These are phyloP conservation scores for Elsinoe australis DNA, from an alignment of 2,329 filamentous ascomycete species.

Conservation along the genomic window DNA sequence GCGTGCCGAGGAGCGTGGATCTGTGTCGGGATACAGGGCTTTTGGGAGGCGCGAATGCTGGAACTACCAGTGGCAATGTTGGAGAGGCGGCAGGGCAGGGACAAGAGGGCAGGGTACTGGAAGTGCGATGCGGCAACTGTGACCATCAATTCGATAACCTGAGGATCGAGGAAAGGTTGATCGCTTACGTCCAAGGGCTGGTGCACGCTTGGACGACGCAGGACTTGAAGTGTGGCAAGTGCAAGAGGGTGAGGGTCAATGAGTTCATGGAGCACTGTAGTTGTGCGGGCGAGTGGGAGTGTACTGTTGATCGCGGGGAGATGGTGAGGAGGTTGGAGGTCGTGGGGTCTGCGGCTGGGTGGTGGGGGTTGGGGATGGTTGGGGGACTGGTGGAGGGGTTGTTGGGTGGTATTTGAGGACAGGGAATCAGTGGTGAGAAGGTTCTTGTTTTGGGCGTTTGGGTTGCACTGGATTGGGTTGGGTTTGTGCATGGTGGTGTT, in stretches of 20 bases:
- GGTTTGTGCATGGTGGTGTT: too few relatives aligned
- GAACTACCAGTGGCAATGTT: conserved; percentile 39
- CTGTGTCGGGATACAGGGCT: conserved; percentile 86
- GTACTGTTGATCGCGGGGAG: conserved; percentile 60
- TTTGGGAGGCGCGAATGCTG: too few relatives aligned
- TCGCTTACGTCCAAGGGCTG: conserved; percentile 66
- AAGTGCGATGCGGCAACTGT: conserved; percentile 60
- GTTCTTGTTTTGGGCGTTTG: too few relatives aligned
- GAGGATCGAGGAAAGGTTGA: conserved; percentile 72
- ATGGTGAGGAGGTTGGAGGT: conserved; percentile 59
- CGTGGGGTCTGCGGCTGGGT: conserved; percentile 65
- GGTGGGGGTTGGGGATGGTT: conserved; percentile 77
- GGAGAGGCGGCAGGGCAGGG: conserved; percentile 20
- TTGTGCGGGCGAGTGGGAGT: conserved; percentile 79
- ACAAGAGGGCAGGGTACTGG: conserved; percentile 21
- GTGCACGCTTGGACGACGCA: conserved; percentile 78
- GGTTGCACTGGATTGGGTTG: too few relatives aligned
- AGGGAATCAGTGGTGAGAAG: too few relatives aligned
- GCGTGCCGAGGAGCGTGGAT: conserved; percentile 79
- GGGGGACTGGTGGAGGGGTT: conserved; percentile 53
- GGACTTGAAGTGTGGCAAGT: conserved; percentile 79
- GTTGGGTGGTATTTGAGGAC: conserved; percentile 8
- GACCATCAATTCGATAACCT: conserved; percentile 67
- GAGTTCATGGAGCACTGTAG: conserved; percentile 96
- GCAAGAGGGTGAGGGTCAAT: conserved; percentile 60